These are phyloP conservation scores for Leucosporidium creatinivorum DNA, from an alignment of 768 basidiomycete genomes.

Conservation along the genomic window DNA sequence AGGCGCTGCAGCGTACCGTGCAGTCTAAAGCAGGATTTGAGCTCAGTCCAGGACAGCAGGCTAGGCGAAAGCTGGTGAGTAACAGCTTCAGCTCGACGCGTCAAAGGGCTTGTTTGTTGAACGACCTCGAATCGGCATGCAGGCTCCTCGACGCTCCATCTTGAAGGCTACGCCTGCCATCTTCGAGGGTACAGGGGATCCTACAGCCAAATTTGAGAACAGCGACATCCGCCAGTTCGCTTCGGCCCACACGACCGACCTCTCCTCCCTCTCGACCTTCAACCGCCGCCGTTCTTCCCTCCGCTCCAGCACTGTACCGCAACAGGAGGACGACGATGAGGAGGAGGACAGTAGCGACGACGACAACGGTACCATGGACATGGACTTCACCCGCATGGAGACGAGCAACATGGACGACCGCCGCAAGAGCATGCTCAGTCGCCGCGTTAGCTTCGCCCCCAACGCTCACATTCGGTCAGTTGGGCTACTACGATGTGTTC, in stretches of 20 bases:
- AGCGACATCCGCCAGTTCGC: background rate
- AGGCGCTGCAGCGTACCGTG: slow-evolving; percentile 16
- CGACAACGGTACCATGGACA: slow-evolving; percentile 17
- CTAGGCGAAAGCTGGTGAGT: slow-evolving; percentile 18
- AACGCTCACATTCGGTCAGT: slow-evolving; percentile 32
- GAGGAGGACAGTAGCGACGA: background rate
- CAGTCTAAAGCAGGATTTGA: slow-evolving; percentile 10
- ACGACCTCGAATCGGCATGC: background rate
- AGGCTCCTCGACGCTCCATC: slow-evolving; percentile 36
- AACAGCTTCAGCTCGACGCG: background rate
- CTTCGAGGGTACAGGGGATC: slow-evolving; percentile 4
- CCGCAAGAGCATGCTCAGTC: slow-evolving; percentile 14
- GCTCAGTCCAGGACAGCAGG: slow-evolving; percentile 22
- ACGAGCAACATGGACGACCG: slow-evolving; percentile 16
- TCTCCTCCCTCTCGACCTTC: slow-evolving; percentile 12
- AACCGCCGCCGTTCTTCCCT: background rate
- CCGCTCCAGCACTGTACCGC: slow-evolving; percentile 12
- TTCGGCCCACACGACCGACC: slow-evolving; percentile 25
- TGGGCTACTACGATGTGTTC: background rate
- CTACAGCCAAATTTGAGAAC: background rate
- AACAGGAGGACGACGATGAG: slow-evolving; percentile 8
- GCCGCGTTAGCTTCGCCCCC: slow-evolving; percentile 35
- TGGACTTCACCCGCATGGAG: slow-evolving; percentile 16
- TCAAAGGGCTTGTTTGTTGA: background rate
- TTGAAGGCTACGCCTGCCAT: slow-evolving; percentile 21